Evolutionary conservation across 2,329 filamentous ascomycete species (phyloP).

Genomic region (Talaromyces sp.): DNA sequence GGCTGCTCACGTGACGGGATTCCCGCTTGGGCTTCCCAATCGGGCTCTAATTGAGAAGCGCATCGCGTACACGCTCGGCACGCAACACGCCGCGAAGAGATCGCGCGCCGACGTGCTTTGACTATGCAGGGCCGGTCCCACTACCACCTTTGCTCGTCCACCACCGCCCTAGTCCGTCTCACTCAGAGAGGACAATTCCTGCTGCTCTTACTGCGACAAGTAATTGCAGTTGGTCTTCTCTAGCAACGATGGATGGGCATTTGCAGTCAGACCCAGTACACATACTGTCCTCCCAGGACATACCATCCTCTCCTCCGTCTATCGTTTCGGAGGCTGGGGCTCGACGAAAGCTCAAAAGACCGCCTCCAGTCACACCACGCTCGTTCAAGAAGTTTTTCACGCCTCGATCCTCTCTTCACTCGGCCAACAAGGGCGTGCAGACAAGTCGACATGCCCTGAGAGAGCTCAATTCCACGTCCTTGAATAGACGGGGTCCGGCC

Average conservation of each 20-base stretch:
- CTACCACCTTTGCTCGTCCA: background rate
- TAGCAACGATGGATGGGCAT: conserved; percentile 4
- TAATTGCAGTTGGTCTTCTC: background rate
- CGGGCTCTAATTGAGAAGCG: conserved; percentile 10
- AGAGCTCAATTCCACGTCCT: conserved; percentile 38
- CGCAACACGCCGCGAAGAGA: conserved; percentile 10
- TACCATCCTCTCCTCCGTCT: conserved; percentile 40
- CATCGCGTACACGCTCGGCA: conserved; percentile 7
- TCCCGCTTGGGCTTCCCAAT: background rate
- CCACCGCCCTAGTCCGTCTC: background rate
- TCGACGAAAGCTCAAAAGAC: conserved; percentile 37
- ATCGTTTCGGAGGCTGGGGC: conserved; percentile 32
- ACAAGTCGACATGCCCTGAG: conserved; percentile 41
- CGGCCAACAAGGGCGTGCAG: conserved; percentile 29
- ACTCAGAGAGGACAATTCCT: background rate
- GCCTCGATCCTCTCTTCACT: conserved; percentile 39
- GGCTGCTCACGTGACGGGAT: background rate
- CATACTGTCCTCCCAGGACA: conserved; percentile 20
- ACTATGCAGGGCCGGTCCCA: conserved; percentile 1
- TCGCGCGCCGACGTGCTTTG: conserved; percentile 7
- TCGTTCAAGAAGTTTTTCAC: conserved; percentile 49
- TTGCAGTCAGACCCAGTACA: conserved; percentile 11
- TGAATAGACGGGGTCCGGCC: conserved; percentile 38
- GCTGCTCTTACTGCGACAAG: background rate
- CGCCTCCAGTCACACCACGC: conserved; percentile 46